Percentiles rank a stretch among this genome's conserved stretches.
phyloP scores from a whole-genome alignment of 2,329 filamentous ascomycete species.

The Pyricularia grisea region DNA sequence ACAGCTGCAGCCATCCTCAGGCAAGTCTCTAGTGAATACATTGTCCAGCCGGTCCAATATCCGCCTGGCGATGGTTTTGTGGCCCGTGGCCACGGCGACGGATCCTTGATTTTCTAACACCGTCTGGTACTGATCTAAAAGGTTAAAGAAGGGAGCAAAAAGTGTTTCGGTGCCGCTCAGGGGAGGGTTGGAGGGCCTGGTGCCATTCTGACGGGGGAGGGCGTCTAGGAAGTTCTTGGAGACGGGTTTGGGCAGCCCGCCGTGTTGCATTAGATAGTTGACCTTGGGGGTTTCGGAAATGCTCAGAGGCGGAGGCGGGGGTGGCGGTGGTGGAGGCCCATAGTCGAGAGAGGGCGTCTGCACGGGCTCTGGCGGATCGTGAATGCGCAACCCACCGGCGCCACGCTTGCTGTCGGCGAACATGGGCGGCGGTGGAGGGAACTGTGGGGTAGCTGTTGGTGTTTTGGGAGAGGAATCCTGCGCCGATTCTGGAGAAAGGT shows the following conservation, averaged over 20 bases:
- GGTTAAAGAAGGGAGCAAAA: conserved; percentile 72
- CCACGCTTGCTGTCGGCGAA: conserved; percentile 25
- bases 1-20: conserved; percentile 75
- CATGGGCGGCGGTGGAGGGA: conserved; percentile 29
- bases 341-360: conserved; percentile 30
- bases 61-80: conserved; percentile 84
- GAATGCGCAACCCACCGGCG: conserved; percentile 17
- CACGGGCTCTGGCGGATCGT: conserved; percentile 22
- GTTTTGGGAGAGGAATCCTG: conserved; percentile 51
- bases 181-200: conserved; percentile 52
- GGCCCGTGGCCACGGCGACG: conserved; percentile 88
- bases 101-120: conserved; percentile 81
- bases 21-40: conserved; percentile 88
- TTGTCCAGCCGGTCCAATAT: conserved; percentile 85
- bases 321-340: conserved; percentile 47
- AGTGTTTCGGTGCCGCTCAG: conserved; percentile 60
- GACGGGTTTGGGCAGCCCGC: conserved; percentile 63
- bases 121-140: conserved; percentile 77
- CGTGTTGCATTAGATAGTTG: conserved; percentile 86
- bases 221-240: conserved; percentile 65
- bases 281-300: conserved; percentile 68
- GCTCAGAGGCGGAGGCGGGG: conserved; percentile 64
- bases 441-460: conserved; percentile 45
- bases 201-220: conserved; percentile 46
- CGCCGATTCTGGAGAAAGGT: conserved; percentile 40